Evolutionary conservation across 1,284 basidiomycete species (phyloP), one percentile per base, ranked within the genome.

Genomic region (Ustilago loliicola): DNA sequence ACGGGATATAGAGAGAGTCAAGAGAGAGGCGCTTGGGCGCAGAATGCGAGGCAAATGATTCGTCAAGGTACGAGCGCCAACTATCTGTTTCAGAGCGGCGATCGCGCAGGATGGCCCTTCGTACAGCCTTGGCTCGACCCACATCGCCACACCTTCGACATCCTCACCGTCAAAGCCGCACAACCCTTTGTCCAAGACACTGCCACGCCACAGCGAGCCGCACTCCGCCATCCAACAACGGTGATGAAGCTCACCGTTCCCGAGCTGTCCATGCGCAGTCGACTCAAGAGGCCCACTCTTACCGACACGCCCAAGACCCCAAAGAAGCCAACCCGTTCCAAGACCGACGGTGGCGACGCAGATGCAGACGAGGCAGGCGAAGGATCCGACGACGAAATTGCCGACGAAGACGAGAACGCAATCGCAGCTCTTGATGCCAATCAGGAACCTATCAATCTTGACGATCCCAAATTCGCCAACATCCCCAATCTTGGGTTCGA

Each of bases 71-170:
- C 30, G 1, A 32, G 2, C 13, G 15, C 47, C 6, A 36, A 19
- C 13, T 11, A 51, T 5, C 10, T 45, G 2, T 2, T 58, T 17
- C 32, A 30, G 25, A 30, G 23, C 27, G 63, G 57, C 4, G 19
- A 58, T 19, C 65, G 29, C 8, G 51, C 58, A 9, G 76, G 76
- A 27, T 78, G 71, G 76, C 76, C 76, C 0, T 78, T 78, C 47
- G 38, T 66, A 2, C 71, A 74, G 32, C 71, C 71, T 19, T 61
- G 61, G 60, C 38, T 78, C 34, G 61, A 74, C 29, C 15, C 34
- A 3, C 47, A 25, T 38, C 21, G 19, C 0, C 25, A 48, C 2
- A 30, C 17, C 3, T 30, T 56, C 21, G 21, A 29, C 5, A 11
- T 62, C 3, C 58, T 78, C 11, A 47, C 65, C 21, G 9, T 9